Conservation (phyloP, 192 early-diverging fungal species). For the Coemansia aciculifera region DNA sequence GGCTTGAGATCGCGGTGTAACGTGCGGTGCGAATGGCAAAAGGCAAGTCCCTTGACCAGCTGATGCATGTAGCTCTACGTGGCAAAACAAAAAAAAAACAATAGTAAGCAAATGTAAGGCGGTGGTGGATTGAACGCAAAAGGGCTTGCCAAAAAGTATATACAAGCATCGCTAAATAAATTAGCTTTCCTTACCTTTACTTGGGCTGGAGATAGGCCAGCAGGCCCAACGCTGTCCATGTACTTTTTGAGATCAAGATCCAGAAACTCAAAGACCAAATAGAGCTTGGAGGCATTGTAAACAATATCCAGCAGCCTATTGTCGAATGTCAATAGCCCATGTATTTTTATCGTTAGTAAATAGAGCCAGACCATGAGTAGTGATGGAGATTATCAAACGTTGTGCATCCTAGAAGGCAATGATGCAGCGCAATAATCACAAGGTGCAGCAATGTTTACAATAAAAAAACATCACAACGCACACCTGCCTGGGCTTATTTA, state of each 20-base stretch:
- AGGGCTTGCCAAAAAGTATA: background rate
- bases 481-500: too few species aligned
- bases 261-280: slow-evolving; percentile 94
- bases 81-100: slow-evolving; percentile 4
- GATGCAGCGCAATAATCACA: background rate
- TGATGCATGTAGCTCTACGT: slow-evolving; percentile 87
- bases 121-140: background rate
- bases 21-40: slow-evolving; percentile 91
- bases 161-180: background rate
- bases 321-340: background rate
- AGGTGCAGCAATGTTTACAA: slow-evolving; percentile 11
- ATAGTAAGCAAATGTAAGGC: background rate
- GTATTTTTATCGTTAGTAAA: background rate
- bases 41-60: slow-evolving; percentile 80
- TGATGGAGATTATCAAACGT: background rate
- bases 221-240: slow-evolving; percentile 66
- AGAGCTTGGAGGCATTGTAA: slow-evolving; percentile 83
- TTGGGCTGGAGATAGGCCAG: slow-evolving; percentile 56
- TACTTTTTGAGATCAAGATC: slow-evolving; percentile 89
- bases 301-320: slow-evolving; percentile 85
- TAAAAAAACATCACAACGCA: slow-evolving; percentile 4
- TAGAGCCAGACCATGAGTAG: background rate
- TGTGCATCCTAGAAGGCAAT: background rate
- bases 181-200: slow-evolving; percentile 56
- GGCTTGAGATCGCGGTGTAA: slow-evolving; percentile 97